Evolutionary conservation across 1,139 yeast species (phyloP).

Genomic region (Lizanozyma gosingica): DNA sequence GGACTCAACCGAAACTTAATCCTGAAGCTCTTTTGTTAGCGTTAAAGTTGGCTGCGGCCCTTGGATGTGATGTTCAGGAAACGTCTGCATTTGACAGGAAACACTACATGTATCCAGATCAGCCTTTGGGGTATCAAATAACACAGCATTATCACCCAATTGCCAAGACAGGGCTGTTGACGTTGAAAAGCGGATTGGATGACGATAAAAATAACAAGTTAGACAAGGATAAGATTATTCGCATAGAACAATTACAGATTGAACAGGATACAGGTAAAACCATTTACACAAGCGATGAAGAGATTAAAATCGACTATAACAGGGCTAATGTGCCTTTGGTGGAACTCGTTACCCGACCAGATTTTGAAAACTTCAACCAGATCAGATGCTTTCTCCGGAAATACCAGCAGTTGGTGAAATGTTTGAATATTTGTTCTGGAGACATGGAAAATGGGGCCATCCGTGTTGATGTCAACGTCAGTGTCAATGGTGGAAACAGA

Average conservation of each 20-base stretch:
- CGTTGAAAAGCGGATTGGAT: conserved; percentile 43
- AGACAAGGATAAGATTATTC: conserved; percentile 27
- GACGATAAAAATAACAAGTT: conserved; percentile 20
- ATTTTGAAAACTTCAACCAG: conserved; percentile 57
- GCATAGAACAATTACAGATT: conserved; percentile 69
- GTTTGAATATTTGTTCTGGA: conserved; percentile 72
- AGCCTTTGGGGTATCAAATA: conserved; percentile 91
- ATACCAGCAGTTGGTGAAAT: conserved; percentile 62
- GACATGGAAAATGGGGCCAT: conserved; percentile 92
- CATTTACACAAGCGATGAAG: conserved; percentile 41
- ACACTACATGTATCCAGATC: conserved; percentile 94
- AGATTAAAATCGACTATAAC: conserved; percentile 63
- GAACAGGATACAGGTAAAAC: conserved; percentile 96
- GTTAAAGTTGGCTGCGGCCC: conserved; percentile 61
- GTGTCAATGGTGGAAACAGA: conserved; percentile 61
- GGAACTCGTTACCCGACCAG: conserved; percentile 89
- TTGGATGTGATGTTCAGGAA: conserved; percentile 50
- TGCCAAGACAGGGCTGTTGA: conserved; percentile 57
- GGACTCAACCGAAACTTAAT: conserved; percentile 81
- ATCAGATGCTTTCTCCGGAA: conserved; percentile 76
- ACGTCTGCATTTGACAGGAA: conserved; percentile 77
- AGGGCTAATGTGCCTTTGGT: conserved; percentile 81
- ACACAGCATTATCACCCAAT: conserved; percentile 84
- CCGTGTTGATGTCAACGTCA: conserved; percentile 88
- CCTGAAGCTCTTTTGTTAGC: conserved; percentile 69